phyloP scores from a whole-genome alignment of 306 rosid genomes.

The Arachis hypogaea region DNA sequence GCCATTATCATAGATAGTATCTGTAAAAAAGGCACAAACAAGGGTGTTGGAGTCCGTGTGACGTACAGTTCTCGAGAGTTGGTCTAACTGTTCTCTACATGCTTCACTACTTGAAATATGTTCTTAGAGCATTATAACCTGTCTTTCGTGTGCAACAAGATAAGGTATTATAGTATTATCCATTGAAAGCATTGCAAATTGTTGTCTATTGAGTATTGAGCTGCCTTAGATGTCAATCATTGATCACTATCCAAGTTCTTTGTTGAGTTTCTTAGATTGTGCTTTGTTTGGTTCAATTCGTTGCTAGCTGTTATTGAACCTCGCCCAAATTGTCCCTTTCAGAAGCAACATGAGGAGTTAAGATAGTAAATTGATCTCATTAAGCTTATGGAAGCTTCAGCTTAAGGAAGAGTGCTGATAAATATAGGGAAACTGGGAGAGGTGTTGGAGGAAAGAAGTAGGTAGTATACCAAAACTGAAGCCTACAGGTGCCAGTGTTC shows the following conservation, averaged over 20 bases:
- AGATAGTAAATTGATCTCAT: slow-evolving; percentile 1
- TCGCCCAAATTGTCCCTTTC: slow-evolving; percentile 18
- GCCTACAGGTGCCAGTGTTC: slow-evolving; percentile 10
- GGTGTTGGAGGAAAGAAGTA: slow-evolving; percentile 5
- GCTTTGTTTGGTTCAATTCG: not conserved
- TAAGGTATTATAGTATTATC: slow-evolving; percentile 12
- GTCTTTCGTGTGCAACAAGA: slow-evolving; percentile 1
- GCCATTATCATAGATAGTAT: slow-evolving; percentile 27
- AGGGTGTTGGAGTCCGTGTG: not conserved
- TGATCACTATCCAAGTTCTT: slow-evolving; percentile 11
- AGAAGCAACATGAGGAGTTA: not conserved
- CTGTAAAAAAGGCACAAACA: slow-evolving; percentile 18
- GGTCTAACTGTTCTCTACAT: not conserved
- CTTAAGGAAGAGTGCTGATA: slow-evolving; percentile 24
- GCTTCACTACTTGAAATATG: slow-evolving; percentile 11
- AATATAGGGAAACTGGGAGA: not conserved
- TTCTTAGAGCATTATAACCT: not conserved
- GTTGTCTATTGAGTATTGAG: not conserved
- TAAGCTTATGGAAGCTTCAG: slow-evolving; percentile 12
- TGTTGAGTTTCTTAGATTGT: not conserved
- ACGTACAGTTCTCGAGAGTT: slow-evolving; percentile 2
- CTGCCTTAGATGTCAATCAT: slow-evolving; percentile 3
- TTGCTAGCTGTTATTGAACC: slow-evolving; percentile 30
- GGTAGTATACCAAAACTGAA: slow-evolving; percentile 6
- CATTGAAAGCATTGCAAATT: slow-evolving; percentile 13